A percentile compares a stretch with the other conserved stretches of the same genome.
Evolutionary conservation across 179 eudicot species (phyloP).

Genomic region (Vitellaria paradoxa): DNA sequence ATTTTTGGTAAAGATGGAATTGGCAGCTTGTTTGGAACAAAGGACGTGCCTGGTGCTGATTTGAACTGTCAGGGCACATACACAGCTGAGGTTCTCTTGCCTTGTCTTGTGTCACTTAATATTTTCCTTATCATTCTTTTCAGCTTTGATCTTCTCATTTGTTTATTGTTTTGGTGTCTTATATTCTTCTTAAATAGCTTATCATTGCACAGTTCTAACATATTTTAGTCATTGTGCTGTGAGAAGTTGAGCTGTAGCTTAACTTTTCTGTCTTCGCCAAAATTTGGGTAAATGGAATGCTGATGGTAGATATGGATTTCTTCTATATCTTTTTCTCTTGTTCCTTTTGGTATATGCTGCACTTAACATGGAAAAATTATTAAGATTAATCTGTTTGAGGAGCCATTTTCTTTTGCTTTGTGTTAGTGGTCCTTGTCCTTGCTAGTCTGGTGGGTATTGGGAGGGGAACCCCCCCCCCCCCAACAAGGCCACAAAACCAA

Average conservation of each 20-base stretch:
- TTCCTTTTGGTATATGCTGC: not conserved
- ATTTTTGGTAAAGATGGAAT: constrained; percentile 80
- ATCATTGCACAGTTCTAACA: not conserved
- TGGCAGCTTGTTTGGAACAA: constrained; percentile 59
- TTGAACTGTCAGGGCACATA: constrained; percentile 37
- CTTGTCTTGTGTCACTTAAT: constrained; percentile 9
- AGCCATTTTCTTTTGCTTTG: not conserved
- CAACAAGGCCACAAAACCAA: too few relatives aligned
- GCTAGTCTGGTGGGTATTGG: too few relatives aligned
- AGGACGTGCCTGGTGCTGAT: constrained; percentile 40
- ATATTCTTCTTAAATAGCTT: not conserved
- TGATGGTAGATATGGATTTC: too few relatives aligned
- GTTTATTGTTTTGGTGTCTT: not conserved
- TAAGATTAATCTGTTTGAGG: not conserved
- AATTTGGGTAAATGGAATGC: not conserved
- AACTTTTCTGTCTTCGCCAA: not conserved
- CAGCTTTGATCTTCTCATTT: not conserved
- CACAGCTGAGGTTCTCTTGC: constrained; percentile 52
- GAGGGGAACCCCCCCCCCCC: too few relatives aligned
- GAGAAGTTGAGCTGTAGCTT: not conserved
- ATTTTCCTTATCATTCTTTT: constrained; percentile 1
- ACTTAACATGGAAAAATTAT: not conserved
- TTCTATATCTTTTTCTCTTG: not conserved
- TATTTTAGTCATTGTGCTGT: constrained; percentile 3
- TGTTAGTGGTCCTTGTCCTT: not conserved